Base-by-base conservation (phyloP, 805 yeast species). In the Kluyveromyces lactis region DNA sequence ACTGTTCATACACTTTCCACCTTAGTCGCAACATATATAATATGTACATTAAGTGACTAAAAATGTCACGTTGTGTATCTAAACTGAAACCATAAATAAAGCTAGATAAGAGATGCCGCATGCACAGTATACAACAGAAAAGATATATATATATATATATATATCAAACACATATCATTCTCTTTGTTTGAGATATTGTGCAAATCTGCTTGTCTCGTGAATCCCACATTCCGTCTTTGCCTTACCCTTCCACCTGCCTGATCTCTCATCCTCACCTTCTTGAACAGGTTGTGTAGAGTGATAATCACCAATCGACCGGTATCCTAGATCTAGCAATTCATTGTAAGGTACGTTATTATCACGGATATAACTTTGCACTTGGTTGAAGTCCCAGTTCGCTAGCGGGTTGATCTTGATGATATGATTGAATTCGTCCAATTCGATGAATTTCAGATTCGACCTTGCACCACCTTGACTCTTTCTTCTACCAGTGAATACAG, bases 221-320 rank as follows among this genome's bases (percentile, higher is more conserved):
- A 90, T 87, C 2, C 97, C 97, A 64, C 97, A 90, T 59, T 90
- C 97, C 0, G 95, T 86, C 67, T 90, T 90, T 9, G 77, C 72
- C 57, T 81, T 74, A 2, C 96, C 97, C 67, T 83, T 81, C 97
- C 97, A 90, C 54, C 97, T 75, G 1, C 97, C 97, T n/a, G 92
- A 77, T 48, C 97, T 74, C 60, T 90, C 97, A 55, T 90, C 97
- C 56, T 86, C 97, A 8, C 94, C 95, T 33, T 83, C 95, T 6
- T 66, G 72, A 9, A 86, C 95, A 2, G 97, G 97, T 23, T 64
- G 77, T 0, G 97, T 90, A 1, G 95, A 85, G 60, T 90, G 97
- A 75, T 89, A 90, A 60, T 90, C 97, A 1, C 97, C 97, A 12
- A 90, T 75, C 0, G 95, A 85, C 53, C 86, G 80, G 62, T 89